Base-by-base conservation (phyloP, 169 alveolate species). In the Plasmodium vivax region DNA sequence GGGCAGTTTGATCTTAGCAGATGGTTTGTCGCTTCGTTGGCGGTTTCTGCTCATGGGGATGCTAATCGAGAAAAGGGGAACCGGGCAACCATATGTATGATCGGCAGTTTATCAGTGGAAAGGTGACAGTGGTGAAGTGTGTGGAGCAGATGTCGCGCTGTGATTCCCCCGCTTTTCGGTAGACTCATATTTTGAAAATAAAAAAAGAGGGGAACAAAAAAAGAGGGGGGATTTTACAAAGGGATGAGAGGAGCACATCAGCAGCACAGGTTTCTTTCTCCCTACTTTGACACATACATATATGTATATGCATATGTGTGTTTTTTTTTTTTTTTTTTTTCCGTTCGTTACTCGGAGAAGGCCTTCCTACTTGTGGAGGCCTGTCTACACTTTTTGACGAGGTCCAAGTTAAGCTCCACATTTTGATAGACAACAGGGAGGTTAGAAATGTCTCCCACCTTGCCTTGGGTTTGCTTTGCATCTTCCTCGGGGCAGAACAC, bases 351-450 rank as follows among this genome's bases (percentile, higher is more conserved):
- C 91, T 23, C 72, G 75, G 62, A 8, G 38, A 14, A 51, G 23
- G 93, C 10, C 1, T 19, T 19, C 30, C 41, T 41, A 9, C 47
- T 90, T 43, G 34, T 27, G 23, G 91, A 79, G 2, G 91, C 92
- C n/a, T 79, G 68, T 36, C 82, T 77, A 16, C 94, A 90, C 45
- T 90, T 90, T 41, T 90, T 41, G 16, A 90, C 84, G 14, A 90
- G 74, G 19, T 82, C 92, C 6, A 43, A 58, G 32, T 90, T 27
- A 1, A 36, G 23, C n/a, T 80, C 43, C 23, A 36, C 75, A 23
- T 68, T 27, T 62, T 90, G 68, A 38, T 79, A 71, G 1, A 90
- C 75, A n/a, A 58, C 77, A n/a, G 90, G 91, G 68, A 79, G 45
- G 45, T 56, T 79, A 4, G 79, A 68, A 68, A 84, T 30, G 32